These are phyloP conservation scores for Neopestalotiopsis sp. DNA, from an alignment of 2,329 filamentous ascomycete species.

Conservation along the genomic window DNA sequence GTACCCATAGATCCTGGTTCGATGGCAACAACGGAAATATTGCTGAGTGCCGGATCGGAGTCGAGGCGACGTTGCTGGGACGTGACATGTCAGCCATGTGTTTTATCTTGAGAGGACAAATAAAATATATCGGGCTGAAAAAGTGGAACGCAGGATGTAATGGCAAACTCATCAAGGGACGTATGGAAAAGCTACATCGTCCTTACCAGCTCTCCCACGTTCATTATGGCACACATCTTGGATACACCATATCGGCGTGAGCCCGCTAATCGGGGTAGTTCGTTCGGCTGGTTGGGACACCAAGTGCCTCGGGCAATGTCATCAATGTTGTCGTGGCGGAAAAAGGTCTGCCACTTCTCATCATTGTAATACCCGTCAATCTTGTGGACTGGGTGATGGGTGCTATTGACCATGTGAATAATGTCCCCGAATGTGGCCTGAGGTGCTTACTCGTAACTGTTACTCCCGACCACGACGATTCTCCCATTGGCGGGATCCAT, in stretches of 20 bases:
- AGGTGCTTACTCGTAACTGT: not conserved
- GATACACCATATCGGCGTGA: conserved; percentile 39
- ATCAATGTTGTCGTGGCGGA: conserved; percentile 20
- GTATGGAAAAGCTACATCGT: not conserved
- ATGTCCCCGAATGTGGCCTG: not conserved
- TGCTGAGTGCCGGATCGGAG: conserved; percentile 31
- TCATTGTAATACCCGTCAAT: conserved; percentile 8
- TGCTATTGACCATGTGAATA: not conserved
- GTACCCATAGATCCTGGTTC: conserved; percentile 42
- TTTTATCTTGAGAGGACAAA: no score
- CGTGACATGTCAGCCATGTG: conserved; percentile 33
- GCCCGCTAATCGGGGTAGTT: conserved; percentile 29
- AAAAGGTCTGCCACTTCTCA: conserved; percentile 15
- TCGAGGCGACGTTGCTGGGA: conserved; percentile 27
- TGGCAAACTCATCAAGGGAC: no score
- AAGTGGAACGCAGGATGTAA: no score
- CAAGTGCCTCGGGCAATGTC: conserved; percentile 33
- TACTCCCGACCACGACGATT: conserved; percentile 37
- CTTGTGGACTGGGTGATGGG: not conserved
- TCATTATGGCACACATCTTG: conserved; percentile 26
- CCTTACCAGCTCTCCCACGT: conserved; percentile 5
- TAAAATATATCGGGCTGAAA: no score
- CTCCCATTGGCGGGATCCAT: conserved; percentile 39
- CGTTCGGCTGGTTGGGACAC: conserved; percentile 25
- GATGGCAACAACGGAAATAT: conserved; percentile 37